phyloP scores from a whole-genome alignment of 441 rosid species.

The Macaranga tanarius region DNA sequence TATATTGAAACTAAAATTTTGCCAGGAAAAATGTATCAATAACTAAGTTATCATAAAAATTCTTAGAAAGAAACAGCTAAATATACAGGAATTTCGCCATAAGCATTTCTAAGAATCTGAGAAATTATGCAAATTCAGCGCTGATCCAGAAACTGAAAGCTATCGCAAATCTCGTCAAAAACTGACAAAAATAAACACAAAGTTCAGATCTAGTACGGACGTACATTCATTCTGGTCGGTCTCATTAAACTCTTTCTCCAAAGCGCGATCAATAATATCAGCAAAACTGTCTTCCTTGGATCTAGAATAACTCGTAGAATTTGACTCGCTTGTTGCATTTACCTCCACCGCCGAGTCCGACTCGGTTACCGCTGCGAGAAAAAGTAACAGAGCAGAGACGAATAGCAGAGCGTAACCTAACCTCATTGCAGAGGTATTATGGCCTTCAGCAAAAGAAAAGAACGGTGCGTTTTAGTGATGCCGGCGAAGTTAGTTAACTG shows the following conservation, averaged over 20 bases:
- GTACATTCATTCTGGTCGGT: constrained; percentile 79
- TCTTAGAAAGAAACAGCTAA: neutral
- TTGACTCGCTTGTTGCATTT: constrained; percentile 56
- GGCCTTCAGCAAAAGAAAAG: too few species aligned
- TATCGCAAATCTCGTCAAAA: constrained; percentile 16
- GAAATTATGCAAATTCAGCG: constrained; percentile 7
- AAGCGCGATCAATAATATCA: constrained; percentile 88
- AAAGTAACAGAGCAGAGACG: constrained; percentile 40
- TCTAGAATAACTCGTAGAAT: constrained; percentile 46
- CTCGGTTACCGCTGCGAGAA: constrained; percentile 33
- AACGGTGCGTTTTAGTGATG: neutral
- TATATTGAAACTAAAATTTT: neutral
- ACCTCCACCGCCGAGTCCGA: constrained; percentile 44
- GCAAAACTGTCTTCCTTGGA: constrained; percentile 82
- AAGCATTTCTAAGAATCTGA: neutral
- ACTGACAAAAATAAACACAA: neutral
- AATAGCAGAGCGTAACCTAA: constrained; percentile 31
- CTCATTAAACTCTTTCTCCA: constrained; percentile 93
- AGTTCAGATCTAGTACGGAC: constrained; percentile 56
- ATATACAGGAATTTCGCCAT: constrained; percentile 5
- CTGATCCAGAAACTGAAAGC: constrained; percentile 30
- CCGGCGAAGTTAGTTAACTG: constrained; percentile 4
- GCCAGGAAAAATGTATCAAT: neutral
- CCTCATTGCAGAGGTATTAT: constrained; percentile 34
- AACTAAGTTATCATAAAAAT: neutral